Conservation (phyloP, 176 grass and related monocot genomes). For the Aegilops sharonensis region DNA sequence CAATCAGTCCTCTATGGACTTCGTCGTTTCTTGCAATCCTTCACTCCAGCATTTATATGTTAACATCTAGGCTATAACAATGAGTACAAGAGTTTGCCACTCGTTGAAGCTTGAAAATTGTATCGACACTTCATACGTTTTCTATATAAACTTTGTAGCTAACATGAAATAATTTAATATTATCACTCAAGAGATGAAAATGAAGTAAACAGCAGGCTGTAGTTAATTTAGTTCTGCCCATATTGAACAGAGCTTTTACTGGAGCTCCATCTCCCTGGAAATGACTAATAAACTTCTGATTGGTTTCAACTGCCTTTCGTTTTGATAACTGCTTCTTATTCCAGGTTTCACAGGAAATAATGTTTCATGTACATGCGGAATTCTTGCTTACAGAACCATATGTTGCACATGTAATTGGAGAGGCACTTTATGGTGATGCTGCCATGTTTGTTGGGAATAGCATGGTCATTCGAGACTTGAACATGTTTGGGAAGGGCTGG, state of each 20-base stretch:
- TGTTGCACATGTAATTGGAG: slow-evolving; percentile 67
- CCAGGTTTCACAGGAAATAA: slow-evolving; percentile 78
- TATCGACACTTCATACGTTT: not conserved
- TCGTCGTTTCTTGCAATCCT: not conserved
- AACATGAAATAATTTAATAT: slow-evolving; percentile 6
- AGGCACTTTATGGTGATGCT: slow-evolving; percentile 60
- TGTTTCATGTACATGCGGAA: slow-evolving; percentile 70
- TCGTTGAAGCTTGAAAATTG: slow-evolving; percentile 17
- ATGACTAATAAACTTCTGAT: slow-evolving; percentile 7
- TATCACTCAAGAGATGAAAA: not conserved
- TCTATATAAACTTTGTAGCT: slow-evolving; percentile 4
- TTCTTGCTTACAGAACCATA: slow-evolving; percentile 81
- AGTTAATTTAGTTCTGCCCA: not conserved
- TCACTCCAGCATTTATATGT: not conserved
- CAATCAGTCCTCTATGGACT: slow-evolving; percentile 16
- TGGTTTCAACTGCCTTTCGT: slow-evolving; percentile 18
- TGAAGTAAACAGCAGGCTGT: slow-evolving; percentile 8
- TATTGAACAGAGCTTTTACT: not conserved
- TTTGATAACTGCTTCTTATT: slow-evolving; percentile 37
- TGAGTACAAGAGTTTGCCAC: slow-evolving; percentile 8
- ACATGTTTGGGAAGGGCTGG: slow-evolving; percentile 92
- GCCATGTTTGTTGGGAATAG: slow-evolving; percentile 87
- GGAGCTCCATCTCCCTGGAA: slow-evolving; percentile 15
- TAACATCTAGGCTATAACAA: slow-evolving; percentile 3
- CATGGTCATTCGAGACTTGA: slow-evolving; percentile 88